phyloP scores from a whole-genome alignment of 164 flowering plant species.

The Houttuynia cordata region DNA sequence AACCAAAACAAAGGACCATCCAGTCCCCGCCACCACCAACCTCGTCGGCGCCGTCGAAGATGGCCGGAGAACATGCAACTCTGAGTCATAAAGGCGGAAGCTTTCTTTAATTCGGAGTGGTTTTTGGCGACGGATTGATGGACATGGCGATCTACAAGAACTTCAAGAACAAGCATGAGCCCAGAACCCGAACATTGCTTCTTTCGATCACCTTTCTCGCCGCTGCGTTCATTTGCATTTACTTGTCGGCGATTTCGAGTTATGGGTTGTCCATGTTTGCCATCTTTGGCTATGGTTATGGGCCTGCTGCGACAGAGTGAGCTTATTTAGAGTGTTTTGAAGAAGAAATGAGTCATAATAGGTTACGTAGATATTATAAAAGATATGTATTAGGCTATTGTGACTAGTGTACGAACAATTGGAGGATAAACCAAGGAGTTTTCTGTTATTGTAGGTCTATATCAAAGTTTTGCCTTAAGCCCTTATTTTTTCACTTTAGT shows the following conservation, averaged over 20 bases:
- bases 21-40: too few relatives aligned
- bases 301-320: too few relatives aligned
- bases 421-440: too few relatives aligned
- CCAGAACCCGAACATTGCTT: constrained; percentile 32
- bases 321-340: too few relatives aligned
- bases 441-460: too few relatives aligned
- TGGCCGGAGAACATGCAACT: background rate
- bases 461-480: too few relatives aligned
- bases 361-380: too few relatives aligned
- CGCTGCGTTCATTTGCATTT: constrained; percentile 34
- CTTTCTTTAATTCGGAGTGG: background rate
- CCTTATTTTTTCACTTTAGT: too few relatives aligned
- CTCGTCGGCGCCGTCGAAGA: background rate
- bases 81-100: background rate
- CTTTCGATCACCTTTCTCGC: constrained; percentile 23
- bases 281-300: background rate
- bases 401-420: too few relatives aligned
- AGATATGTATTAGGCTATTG: too few relatives aligned
- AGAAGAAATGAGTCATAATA: too few relatives aligned
- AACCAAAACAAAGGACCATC: too few relatives aligned
- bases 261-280: constrained; percentile 23
- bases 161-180: constrained; percentile 29
- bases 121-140: background rate
- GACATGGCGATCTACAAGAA: constrained; percentile 45
- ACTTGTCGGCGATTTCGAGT: constrained; percentile 29